These are phyloP conservation scores for Nannochloris sp. DNA, from an alignment of 139 green algal genomes.

Conservation along the genomic window DNA sequence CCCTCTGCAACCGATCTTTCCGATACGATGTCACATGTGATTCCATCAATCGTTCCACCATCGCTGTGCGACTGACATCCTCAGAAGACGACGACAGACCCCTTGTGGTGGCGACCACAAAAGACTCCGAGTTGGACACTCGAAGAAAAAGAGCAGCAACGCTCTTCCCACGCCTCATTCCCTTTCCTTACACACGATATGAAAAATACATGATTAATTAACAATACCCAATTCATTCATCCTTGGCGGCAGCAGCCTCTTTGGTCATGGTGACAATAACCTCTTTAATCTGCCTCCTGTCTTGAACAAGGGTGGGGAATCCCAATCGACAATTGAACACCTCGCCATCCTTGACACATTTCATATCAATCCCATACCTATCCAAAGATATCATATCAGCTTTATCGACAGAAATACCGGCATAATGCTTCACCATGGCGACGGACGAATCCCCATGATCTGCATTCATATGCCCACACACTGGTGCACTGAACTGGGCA, in stretches of 20 bases:
- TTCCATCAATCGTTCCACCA: no score
- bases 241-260: slow-evolving; percentile 15
- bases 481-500: slow-evolving; percentile 48
- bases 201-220: no score
- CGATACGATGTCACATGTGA: background rate
- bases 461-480: slow-evolving; percentile 72
- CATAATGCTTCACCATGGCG: slow-evolving; percentile 56
- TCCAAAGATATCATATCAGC: slow-evolving; percentile 58
- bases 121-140: no score
- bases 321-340: slow-evolving; percentile 48
- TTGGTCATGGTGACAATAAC: slow-evolving; percentile 65
- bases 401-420: slow-evolving; percentile 38
- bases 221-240: background rate
- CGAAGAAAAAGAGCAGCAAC: no score
- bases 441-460: slow-evolving; percentile 34
- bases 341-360: slow-evolving; percentile 13
- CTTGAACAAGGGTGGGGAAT: slow-evolving; percentile 37
- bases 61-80: no score
- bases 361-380: slow-evolving; percentile 55
- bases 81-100: no score
- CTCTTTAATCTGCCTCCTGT: slow-evolving; percentile 59
- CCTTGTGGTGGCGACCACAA: no score
- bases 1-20: background rate
- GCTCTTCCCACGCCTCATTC: background rate
- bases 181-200: no score